phyloP scores from a whole-genome alignment of 768 basidiomycete species.

The Imleria badia region DNA sequence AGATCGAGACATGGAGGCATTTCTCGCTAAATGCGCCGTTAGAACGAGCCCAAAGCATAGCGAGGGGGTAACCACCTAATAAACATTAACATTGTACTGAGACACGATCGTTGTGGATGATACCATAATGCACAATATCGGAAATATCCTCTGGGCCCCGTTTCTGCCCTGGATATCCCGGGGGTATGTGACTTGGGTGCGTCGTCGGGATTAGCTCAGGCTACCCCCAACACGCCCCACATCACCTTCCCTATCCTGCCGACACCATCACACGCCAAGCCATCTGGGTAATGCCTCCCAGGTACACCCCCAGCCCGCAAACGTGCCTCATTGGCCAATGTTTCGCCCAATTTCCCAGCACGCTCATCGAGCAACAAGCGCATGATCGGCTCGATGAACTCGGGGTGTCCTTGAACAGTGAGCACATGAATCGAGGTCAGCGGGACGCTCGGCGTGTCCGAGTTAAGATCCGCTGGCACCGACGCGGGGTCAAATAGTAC shows the following conservation, averaged over 20 bases:
- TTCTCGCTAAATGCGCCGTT: too few species aligned
- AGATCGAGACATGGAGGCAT: too few species aligned
- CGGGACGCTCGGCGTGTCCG: conserved; percentile 18
- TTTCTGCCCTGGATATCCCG: too few species aligned
- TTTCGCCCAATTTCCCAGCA: conserved; percentile 45
- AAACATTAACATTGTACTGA: too few species aligned
- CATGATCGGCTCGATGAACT: conserved; percentile 69
- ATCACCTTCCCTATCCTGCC: conserved; percentile 40
- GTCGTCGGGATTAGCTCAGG: background rate
- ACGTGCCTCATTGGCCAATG: conserved; percentile 42
- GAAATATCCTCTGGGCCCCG: too few species aligned
- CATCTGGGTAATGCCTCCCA: conserved; percentile 27
- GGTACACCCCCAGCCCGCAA: conserved; percentile 27
- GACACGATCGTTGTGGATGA: too few species aligned
- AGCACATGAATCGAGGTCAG: conserved; percentile 68
- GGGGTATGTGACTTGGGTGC: too few species aligned
- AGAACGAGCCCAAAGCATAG: too few species aligned
- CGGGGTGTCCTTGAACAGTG: conserved; percentile 89
- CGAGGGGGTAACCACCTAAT: too few species aligned
- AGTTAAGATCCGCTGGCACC: background rate
- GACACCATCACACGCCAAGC: conserved; percentile 45
- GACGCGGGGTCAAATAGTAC: conserved; percentile 41
- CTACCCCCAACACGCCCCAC: conserved; percentile 48
- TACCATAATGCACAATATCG: too few species aligned
- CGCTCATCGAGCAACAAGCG: conserved; percentile 54